Evolutionary conservation across 352 stramenopile species (phyloP), one percentile per base, ranked within the genome.

Genomic region (Halophytophthora polymorphica): DNA sequence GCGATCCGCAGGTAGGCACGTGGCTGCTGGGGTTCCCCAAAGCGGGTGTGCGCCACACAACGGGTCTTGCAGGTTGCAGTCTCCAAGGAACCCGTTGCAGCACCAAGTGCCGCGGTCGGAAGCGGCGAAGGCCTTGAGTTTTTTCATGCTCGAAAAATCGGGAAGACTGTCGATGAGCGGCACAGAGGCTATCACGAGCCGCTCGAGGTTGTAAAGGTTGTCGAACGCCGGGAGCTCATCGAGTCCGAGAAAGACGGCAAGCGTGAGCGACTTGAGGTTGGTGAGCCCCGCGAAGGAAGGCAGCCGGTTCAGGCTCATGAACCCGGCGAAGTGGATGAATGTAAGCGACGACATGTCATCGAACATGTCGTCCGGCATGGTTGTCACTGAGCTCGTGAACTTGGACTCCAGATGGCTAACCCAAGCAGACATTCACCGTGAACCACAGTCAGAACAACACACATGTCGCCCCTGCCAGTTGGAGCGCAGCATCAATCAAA

Each of bases 271-370:
- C 41, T 68, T 65, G n/a, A 77, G 43, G 10, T 72, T 77, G 6
- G 41, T 50, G 10, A 74, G 57, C 1, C 62, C 64, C 49, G 54
- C 19, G 14, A 77, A 65, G 6, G 65, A 59, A 17, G 68, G 64
- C 0, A 77, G 52, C 0, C 43, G 47, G 31, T 44, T n/a, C 28
- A 74, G 54, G 15, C 42, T 22, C 2, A 60, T 36, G 42, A 71
- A 68, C 2, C 8, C 50, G 14, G 52, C 64, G 3, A 78, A 52
- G 44, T 73, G 65, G 21, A 78, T 39, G 25, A 73, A 78, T 6
- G 58, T 59, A 35, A 78, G 56, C 13, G 58, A 69, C 14, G 33
- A 23, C 65, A 75, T 78, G 46, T 65, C 33, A 0, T 58, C 23
- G 17, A 75, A 78, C 14, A 78, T 52, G 31, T 75, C 53, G 15